Conservation (phyloP, 108 stramenopile genomes). For the Cyclotella atomus region DNA sequence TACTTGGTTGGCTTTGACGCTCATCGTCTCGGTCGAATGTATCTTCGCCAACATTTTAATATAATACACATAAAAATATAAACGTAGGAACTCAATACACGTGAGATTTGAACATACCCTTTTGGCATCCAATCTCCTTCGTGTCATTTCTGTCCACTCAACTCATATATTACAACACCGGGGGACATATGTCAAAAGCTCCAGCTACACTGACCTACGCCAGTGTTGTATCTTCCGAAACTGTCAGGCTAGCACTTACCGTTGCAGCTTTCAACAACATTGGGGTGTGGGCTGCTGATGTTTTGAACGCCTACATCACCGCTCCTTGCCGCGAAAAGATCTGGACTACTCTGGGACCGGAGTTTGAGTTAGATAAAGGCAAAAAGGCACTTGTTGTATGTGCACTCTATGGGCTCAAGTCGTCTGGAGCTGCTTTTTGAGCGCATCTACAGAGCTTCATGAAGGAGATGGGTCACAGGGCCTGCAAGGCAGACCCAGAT, state of each 20-base stretch:
- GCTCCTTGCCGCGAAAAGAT: constrained; percentile 26
- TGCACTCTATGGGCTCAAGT: constrained; percentile 33
- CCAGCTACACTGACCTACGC: constrained; percentile 42
- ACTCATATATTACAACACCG: too few species aligned
- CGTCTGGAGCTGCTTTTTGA: constrained; percentile 17
- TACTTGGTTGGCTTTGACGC: too few species aligned
- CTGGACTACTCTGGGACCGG: constrained; percentile 21
- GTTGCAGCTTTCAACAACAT: constrained; percentile 52
- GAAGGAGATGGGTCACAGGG: constrained; percentile 15
- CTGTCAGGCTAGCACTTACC: constrained; percentile 47
- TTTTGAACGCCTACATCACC: constrained; percentile 51
- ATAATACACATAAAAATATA: too few species aligned
- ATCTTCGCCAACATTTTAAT: too few species aligned
- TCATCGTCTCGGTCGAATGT: too few species aligned
- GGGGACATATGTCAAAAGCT: constrained; percentile 50
- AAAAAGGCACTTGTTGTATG: constrained; percentile 12
- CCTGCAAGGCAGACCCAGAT: constrained; percentile 43
- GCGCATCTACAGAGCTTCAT: constrained; percentile 11
- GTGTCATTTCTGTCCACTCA: too few species aligned
- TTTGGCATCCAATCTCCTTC: too few species aligned
- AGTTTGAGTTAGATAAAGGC: constrained; percentile 30
- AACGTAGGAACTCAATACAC: too few species aligned
- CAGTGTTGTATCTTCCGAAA: constrained; percentile 50
- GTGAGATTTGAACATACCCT: too few species aligned
- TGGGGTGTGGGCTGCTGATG: constrained; percentile 34